Evolutionary conservation across 768 basidiomycete species (phyloP).

Genomic region (Astraeus odoratus): DNA sequence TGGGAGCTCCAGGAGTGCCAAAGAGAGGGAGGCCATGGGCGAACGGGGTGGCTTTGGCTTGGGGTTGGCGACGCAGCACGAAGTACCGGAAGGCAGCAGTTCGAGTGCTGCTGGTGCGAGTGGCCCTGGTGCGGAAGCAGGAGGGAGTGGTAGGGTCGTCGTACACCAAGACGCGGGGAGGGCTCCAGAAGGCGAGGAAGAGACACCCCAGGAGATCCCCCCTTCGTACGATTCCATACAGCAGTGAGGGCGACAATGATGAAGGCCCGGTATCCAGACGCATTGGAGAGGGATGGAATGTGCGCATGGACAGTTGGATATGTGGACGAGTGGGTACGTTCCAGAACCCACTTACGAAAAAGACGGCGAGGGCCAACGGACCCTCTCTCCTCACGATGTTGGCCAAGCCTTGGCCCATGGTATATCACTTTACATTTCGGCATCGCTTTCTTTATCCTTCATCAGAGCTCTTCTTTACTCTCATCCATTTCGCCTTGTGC

Average conservation of each 20-base stretch:
- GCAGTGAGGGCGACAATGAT: not conserved
- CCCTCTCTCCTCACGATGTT: too few species aligned
- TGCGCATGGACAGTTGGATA: not conserved
- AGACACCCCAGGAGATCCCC: slow-evolving; percentile 20
- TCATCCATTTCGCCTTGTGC: too few species aligned
- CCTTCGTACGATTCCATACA: slow-evolving; percentile 24
- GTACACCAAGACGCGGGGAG: slow-evolving; percentile 23
- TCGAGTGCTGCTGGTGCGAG: not conserved
- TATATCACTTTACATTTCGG: too few species aligned
- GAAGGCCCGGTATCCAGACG: not conserved
- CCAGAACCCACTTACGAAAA: too few species aligned
- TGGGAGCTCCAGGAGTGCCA: slow-evolving; percentile 10
- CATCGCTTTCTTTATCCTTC: too few species aligned
- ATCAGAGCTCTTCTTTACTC: too few species aligned
- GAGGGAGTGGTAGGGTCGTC: slow-evolving; percentile 14
- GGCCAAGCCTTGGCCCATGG: too few species aligned
- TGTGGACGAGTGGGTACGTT: too few species aligned
- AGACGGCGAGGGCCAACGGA: too few species aligned
- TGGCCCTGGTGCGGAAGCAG: not conserved
- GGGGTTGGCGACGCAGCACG: slow-evolving; percentile 14
- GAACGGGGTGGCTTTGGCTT: slow-evolving; percentile 12
- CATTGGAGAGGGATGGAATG: too few species aligned
- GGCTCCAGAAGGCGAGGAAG: slow-evolving; percentile 14
- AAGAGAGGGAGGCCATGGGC: slow-evolving; percentile 20
- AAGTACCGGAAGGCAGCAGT: not conserved